Base-by-base conservation (phyloP, 306 rosid genomes). In the Rosa rugosa region DNA sequence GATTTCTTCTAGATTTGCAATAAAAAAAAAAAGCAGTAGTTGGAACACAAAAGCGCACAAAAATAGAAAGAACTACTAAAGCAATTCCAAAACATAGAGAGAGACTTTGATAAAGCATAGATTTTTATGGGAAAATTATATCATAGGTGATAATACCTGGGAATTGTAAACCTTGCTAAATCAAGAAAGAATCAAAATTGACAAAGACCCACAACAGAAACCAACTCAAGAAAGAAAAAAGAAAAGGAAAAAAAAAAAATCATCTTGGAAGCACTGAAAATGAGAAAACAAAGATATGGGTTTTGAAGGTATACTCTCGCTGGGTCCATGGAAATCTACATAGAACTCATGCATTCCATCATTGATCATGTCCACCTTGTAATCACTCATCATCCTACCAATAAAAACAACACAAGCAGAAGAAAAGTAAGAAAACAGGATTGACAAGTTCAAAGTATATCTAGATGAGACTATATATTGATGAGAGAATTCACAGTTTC, bases 311-410 rank as follows among this genome's bases (percentile, higher is more conserved):
- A 86, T 85, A 92, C 97, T 91, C 25, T 91, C 92, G 82, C 84
- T 86, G 69, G 97, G 97, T 23, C 98, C 97, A 53, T 89, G 93
- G 67, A 92, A 92, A 75, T 94, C 83, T n/a, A 94, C 95, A 88
- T 81, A 85, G 81, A 94, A 91, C 81, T 92, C 97, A 64, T 88
- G 97, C 92, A 89, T 88, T 84, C 84, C 84, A 88, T 94, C 97
- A 75, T 92, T 85, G 89, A 89, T 82, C 88, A 85, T 92, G 74
- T 94, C 98, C 73, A 92, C 97, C 87, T 90, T 91, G 83, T 89
- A 91, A 88, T 91, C 97, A 84, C 92, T 91, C 98, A 94, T 92
- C 97, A 92, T 91, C 97, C 97, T 94, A 78, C 42, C 64, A 45
- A 1, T 66, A 77, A 54, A 45, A 5, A 75, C 75, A 5, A 75